Conservation (phyloP, 2,329 filamentous ascomycete species). For the Arachnopeziza araneosa region DNA sequence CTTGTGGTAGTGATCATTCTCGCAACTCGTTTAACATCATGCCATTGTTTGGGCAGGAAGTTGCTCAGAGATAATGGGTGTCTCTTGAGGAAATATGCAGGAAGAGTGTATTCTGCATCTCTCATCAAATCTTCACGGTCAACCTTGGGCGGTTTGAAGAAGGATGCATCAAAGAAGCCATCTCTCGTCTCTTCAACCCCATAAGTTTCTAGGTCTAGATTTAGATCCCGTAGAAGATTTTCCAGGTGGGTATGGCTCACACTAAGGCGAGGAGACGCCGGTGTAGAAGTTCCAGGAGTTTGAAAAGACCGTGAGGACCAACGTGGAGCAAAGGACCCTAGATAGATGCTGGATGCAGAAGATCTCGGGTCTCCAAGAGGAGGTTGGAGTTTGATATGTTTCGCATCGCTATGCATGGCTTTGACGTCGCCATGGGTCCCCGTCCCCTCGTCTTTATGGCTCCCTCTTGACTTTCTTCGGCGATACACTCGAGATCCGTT, state of each 20-base stretch:
- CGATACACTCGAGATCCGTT: slow-evolving; percentile 14
- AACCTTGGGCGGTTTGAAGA: slow-evolving; percentile 36
- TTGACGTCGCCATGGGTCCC: background rate
- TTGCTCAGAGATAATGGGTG: slow-evolving; percentile 41
- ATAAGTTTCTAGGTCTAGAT: slow-evolving; percentile 37
- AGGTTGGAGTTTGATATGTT: slow-evolving; percentile 24
- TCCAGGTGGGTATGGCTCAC: slow-evolving; percentile 29
- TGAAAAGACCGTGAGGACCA: slow-evolving; percentile 21
- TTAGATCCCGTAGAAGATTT: slow-evolving; percentile 28
- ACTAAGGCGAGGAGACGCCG: slow-evolving; percentile 15
- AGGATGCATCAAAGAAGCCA: slow-evolving; percentile 39
- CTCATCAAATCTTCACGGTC: slow-evolving; percentile 36
- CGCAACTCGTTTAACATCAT: slow-evolving; percentile 38
- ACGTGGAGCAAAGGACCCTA: slow-evolving; percentile 30
- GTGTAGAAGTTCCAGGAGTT: slow-evolving; percentile 21
- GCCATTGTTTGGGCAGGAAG: slow-evolving; percentile 44
- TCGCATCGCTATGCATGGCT: background rate
- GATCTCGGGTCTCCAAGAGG: slow-evolving; percentile 17
- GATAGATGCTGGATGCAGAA: slow-evolving; percentile 28
- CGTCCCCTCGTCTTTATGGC: too few species aligned
- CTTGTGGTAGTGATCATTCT: slow-evolving; percentile 41
- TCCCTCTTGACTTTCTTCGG: slow-evolving; percentile 11
- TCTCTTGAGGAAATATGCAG: slow-evolving; percentile 40
- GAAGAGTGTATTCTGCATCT: slow-evolving; percentile 41
- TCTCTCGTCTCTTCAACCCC: slow-evolving; percentile 38